These are phyloP conservation scores for Histomonas meleagridis DNA, from an alignment of 208 protist species.

Conservation along the genomic window DNA sequence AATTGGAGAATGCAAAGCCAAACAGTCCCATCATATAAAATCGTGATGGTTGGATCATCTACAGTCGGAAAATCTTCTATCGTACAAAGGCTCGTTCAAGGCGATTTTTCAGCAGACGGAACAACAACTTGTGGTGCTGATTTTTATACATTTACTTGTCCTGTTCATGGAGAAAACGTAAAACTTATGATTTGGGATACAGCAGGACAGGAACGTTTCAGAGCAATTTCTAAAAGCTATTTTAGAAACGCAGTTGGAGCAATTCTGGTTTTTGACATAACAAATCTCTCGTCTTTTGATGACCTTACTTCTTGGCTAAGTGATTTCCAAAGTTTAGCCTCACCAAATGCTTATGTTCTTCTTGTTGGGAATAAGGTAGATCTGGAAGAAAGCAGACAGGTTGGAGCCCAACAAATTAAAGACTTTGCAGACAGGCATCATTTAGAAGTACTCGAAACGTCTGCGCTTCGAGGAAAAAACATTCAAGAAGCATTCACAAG, in stretches of 20 bases:
- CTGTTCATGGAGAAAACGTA: background rate
- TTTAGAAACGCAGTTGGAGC: constrained; percentile 23
- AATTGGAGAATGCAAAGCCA: too few species aligned
- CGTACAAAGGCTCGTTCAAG: background rate
- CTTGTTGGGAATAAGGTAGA: constrained; percentile 19
- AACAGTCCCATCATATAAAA: too few species aligned
- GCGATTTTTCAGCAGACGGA: background rate
- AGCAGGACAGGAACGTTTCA: constrained; percentile 1
- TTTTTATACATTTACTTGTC: background rate
- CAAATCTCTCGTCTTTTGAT: background rate
- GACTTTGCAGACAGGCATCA: constrained; percentile 9
- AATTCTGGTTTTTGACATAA: constrained; percentile 31
- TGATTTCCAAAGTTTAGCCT: background rate
- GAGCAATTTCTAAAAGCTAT: background rate
- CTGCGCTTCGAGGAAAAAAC: background rate
- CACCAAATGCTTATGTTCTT: constrained; percentile 8
- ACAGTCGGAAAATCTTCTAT: background rate
- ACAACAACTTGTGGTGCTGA: background rate
- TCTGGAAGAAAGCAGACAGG: constrained; percentile 5
- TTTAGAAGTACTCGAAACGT: constrained; percentile 3
- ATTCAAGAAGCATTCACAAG: background rate
- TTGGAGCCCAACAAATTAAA: background rate
- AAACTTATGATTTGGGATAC: constrained; percentile 20
- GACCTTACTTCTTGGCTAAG: background rate
- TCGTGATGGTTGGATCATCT: background rate